Conservation (phyloP, 164 flowering plant genomes). For the Paratinospora sagittata region DNA sequence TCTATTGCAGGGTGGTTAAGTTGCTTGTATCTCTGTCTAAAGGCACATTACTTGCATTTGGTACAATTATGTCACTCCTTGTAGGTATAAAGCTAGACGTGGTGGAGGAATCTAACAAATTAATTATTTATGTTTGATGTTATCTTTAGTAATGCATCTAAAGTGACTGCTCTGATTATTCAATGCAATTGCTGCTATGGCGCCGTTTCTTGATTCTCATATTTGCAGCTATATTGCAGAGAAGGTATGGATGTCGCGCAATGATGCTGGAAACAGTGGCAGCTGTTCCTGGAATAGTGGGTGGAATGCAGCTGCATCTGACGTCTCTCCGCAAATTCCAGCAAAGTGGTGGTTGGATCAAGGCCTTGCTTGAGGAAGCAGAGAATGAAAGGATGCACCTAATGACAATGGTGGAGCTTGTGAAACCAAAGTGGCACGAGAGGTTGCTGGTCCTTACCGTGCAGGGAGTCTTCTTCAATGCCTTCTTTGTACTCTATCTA, state of each 20-base stretch:
- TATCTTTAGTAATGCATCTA: too few species aligned
- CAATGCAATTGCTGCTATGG: not conserved
- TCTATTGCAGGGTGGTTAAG: too few species aligned
- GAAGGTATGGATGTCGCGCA: conserved; percentile 86
- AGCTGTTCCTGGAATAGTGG: conserved; percentile 94
- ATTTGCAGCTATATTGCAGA: conserved; percentile 33
- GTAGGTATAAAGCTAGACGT: too few species aligned
- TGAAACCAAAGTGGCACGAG: conserved; percentile 78
- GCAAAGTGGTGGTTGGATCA: conserved; percentile 88
- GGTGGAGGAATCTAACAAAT: too few species aligned
- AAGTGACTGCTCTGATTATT: too few species aligned
- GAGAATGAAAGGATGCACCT: too few species aligned
- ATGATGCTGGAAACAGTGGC: conserved; percentile 96
- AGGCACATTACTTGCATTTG: too few species aligned
- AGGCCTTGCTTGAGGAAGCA: conserved; percentile 87
- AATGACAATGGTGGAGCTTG: conserved; percentile 87
- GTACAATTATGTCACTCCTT: too few species aligned
- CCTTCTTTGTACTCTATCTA: conserved; percentile 55
- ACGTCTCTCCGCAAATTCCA: conserved; percentile 73
- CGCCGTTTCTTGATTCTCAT: conserved; percentile 7
- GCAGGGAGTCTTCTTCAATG: conserved; percentile 80
- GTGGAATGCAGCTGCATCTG: conserved; percentile 77
- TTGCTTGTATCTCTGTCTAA: too few species aligned
- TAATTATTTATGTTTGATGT: too few species aligned
- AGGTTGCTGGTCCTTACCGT: conserved; percentile 64